Conservation (phyloP, 2,329 filamentous ascomycete genomes). For the Claviceps humidiphila region DNA sequence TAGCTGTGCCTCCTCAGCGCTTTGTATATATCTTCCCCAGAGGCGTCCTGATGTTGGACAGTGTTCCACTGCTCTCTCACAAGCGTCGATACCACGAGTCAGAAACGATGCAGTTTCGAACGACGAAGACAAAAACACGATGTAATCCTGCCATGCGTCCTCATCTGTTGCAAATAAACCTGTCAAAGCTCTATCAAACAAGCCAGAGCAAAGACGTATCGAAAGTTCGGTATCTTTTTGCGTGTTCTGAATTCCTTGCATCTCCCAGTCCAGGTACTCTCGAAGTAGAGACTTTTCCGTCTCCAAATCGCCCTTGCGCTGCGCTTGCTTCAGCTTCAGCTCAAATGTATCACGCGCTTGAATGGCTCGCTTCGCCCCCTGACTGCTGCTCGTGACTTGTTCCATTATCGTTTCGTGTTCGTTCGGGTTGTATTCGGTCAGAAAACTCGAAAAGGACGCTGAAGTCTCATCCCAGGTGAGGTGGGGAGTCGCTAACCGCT, state of each 20-base stretch:
- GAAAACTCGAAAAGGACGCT: slow-evolving; percentile 60
- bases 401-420: slow-evolving; percentile 66
- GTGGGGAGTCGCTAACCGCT: slow-evolving; percentile 61
- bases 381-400: slow-evolving; percentile 48
- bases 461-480: slow-evolving; percentile 62
- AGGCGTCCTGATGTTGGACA: slow-evolving; percentile 86
- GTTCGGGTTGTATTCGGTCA: slow-evolving; percentile 56
- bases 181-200: slow-evolving; percentile 68
- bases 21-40: slow-evolving; percentile 82
- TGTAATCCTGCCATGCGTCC: slow-evolving; percentile 69
- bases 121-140: slow-evolving; percentile 54
- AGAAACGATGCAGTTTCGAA: slow-evolving; percentile 23
- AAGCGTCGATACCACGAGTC: slow-evolving; percentile 48
- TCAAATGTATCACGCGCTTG: slow-evolving; percentile 53
- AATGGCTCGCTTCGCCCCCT: slow-evolving; percentile 50
- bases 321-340: slow-evolving; percentile 47
- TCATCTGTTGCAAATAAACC: slow-evolving; percentile 59
- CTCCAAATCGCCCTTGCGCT: slow-evolving; percentile 40
- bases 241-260: slow-evolving; percentile 41
- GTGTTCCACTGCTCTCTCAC: slow-evolving; percentile 74
- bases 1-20: slow-evolving; percentile 64
- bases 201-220: slow-evolving; percentile 42
- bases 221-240: slow-evolving; percentile 30
- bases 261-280: slow-evolving; percentile 81
- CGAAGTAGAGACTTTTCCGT: slow-evolving; percentile 37